Evolutionary conservation across 306 rosid genomes (phyloP).

Genomic region (Lathyrus sativus): DNA sequence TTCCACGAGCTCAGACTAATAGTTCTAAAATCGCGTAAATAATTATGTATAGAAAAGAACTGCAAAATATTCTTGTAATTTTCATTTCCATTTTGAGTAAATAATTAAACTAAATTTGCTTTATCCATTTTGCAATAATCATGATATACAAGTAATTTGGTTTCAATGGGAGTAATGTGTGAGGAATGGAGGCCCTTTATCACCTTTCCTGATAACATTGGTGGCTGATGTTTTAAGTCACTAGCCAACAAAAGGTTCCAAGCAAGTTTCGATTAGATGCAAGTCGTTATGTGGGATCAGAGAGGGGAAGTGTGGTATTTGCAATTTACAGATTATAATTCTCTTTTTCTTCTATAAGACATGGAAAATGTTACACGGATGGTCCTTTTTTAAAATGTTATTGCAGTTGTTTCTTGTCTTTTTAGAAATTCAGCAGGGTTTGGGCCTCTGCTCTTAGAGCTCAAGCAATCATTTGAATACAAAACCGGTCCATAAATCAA

Average conservation of each 20-base stretch:
- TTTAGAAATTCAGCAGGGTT: neutral
- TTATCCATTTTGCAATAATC: neutral
- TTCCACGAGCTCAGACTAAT: conserved; percentile 37
- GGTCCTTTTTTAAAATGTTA: neutral
- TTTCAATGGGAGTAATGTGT: neutral
- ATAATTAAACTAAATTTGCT: no score
- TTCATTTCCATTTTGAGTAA: neutral
- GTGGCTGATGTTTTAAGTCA: neutral
- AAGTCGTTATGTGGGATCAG: neutral
- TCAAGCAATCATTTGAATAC: neutral
- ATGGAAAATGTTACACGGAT: neutral
- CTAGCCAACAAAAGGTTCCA: neutral
- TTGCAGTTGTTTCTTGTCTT: neutral
- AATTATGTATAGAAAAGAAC: conserved; percentile 19
- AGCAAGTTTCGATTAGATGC: neutral
- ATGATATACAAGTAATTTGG: neutral
- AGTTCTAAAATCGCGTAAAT: conserved; percentile 30
- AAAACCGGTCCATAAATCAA: neutral
- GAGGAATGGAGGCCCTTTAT: neutral
- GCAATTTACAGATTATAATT: neutral
- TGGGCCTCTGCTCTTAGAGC: neutral
- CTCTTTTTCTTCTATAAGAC: neutral
- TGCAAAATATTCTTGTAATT: neutral
- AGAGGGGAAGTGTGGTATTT: neutral
- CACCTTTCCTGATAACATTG: neutral